Conservation (phyloP, 2,329 filamentous ascomycete species). For the Dothiorella sarmentorum region DNA sequence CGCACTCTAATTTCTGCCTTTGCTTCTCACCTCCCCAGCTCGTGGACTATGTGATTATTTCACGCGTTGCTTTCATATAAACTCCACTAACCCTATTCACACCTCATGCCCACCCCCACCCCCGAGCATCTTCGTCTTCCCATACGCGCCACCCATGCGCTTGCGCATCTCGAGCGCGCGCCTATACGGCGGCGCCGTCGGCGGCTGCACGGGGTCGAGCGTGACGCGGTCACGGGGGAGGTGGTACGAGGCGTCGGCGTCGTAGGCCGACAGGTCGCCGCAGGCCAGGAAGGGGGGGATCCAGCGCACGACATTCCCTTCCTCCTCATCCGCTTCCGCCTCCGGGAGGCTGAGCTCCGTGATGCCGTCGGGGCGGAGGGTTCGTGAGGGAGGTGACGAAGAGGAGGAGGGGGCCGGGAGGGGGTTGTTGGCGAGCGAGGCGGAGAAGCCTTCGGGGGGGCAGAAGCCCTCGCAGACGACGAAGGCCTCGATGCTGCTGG, state of each 20-base stretch:
- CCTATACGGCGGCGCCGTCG: conserved; percentile 93
- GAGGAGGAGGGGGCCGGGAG: too few relatives aligned
- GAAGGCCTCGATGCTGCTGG: conserved; percentile 94
- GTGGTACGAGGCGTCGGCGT: conserved; percentile 91
- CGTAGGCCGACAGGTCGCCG: conserved; percentile 89
- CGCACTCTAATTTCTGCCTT: too few relatives aligned
- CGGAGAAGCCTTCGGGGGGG: conserved; percentile 71
- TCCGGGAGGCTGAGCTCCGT: conserved; percentile 46
- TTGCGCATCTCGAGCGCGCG: conserved; percentile 81
- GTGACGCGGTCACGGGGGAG: conserved; percentile 82
- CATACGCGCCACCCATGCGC: conserved; percentile 70
- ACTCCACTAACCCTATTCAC: too few relatives aligned
- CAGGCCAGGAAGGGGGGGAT: conserved; percentile 97
- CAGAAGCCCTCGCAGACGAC: conserved; percentile 90
- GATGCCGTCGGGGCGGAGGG: conserved; percentile 47
- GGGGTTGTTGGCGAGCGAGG: conserved; percentile 72
- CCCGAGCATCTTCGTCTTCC: conserved; percentile 59
- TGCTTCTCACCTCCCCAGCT: too few relatives aligned
- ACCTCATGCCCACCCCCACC: too few relatives aligned
- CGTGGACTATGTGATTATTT: too few relatives aligned
- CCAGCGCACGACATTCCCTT: conserved; percentile 60
- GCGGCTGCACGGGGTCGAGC: conserved; percentile 88
- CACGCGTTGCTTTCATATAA: too few relatives aligned
- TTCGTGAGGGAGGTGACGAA: too few relatives aligned
- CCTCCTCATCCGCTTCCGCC: conserved; percentile 38